These are phyloP conservation scores for Chrysanthemum seticuspe DNA, from an alignment of 129 eudicot species.

Conservation along the genomic window DNA sequence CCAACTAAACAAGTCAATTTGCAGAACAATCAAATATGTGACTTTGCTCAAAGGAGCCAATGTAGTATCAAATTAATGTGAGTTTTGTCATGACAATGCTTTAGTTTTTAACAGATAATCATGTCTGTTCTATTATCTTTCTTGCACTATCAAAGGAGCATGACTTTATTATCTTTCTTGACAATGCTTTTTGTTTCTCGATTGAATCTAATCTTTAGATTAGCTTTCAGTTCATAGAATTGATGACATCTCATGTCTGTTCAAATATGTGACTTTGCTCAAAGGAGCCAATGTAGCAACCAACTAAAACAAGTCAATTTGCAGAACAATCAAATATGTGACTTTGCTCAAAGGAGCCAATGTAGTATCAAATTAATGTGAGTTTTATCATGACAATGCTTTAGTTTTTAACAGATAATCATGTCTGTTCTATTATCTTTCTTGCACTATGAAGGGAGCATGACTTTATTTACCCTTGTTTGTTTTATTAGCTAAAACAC, in stretches of 20 bases:
- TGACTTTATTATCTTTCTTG: no score
- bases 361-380: constrained; percentile 30
- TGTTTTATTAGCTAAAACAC: not conserved
- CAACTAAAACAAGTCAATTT: constrained; percentile 70
- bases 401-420: not conserved
- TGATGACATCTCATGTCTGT: no score
- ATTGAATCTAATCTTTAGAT: no score
- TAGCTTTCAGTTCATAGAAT: no score
- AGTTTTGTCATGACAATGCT: constrained; percentile 17
- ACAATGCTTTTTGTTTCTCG: no score
- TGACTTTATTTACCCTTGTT: not conserved
- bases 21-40: constrained; percentile 50
- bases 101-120: not conserved
- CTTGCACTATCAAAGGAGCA: no score
- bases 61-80: constrained; percentile 30
- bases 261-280: no score
- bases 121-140: no score
- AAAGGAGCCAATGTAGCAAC: constrained; percentile 20
- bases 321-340: constrained; percentile 50
- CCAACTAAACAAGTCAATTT: constrained; percentile 69
- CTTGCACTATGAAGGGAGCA: no score
- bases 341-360: constrained; percentile 28
- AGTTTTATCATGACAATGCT: constrained; percentile 17
- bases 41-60: constrained; percentile 28
- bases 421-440: no score